Evolutionary conservation across 352 stramenopile species (phyloP).

Genomic region (Stephanocyclus meneghinianus): DNA sequence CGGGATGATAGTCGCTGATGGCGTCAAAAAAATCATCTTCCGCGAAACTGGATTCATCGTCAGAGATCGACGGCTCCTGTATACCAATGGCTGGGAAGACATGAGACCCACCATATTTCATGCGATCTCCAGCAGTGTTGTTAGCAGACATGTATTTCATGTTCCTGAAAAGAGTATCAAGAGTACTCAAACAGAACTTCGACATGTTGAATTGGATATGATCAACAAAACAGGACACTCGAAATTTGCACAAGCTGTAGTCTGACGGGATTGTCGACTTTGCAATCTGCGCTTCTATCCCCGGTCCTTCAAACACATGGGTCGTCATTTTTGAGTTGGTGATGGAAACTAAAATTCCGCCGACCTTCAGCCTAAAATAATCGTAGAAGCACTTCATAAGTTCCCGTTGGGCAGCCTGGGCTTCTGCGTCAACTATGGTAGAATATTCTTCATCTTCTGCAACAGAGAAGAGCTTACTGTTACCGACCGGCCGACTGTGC

Average conservation of each 20-base stretch:
- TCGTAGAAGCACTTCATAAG: constrained; percentile 34
- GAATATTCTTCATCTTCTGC: constrained; percentile 9
- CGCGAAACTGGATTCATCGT: constrained; percentile 24
- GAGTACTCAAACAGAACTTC: constrained; percentile 16
- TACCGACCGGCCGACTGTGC: constrained; percentile 2
- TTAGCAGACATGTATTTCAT: constrained; percentile 26
- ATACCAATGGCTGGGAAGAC: neutral
- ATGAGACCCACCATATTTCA: neutral
- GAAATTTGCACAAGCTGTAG: constrained; percentile 57
- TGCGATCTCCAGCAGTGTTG: neutral
- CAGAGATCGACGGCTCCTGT: neutral
- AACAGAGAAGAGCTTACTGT: constrained; percentile 14
- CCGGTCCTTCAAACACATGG: constrained; percentile 35
- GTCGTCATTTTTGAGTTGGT: constrained; percentile 4
- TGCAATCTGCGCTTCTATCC: constrained; percentile 36
- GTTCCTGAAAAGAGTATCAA: constrained; percentile 18
- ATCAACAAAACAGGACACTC: constrained; percentile 38
- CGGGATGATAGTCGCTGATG: constrained; percentile 35
- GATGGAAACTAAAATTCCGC: constrained; percentile 2
- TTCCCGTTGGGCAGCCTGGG: neutral
- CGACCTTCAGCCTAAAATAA: constrained; percentile 19
- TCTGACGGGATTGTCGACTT: constrained; percentile 68
- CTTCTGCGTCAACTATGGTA: neutral
- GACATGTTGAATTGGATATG: constrained; percentile 36
- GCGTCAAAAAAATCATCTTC: constrained; percentile 69